Evolutionary conservation across 177 flowering plant species (phyloP).

Genomic region (Vitis hybrid): DNA sequence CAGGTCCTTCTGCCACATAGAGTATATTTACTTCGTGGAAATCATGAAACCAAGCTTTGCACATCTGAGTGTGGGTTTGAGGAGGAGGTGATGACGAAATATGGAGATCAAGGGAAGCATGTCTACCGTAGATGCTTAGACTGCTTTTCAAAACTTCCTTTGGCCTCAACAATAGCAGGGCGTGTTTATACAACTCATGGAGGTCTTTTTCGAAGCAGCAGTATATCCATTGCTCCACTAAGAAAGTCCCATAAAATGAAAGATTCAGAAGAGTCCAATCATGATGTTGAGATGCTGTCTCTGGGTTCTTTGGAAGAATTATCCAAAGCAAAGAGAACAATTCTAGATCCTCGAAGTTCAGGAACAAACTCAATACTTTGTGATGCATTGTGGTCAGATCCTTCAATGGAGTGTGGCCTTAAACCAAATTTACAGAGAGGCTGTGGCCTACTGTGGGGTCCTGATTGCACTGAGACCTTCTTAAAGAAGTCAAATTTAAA

Average conservation of each 20-base stretch:
- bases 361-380: slow-evolving; percentile 14
- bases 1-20: slow-evolving; percentile 28
- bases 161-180: slow-evolving; percentile 24
- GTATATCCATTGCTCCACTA: background rate
- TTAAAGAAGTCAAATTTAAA: slow-evolving; percentile 21
- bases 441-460: slow-evolving; percentile 29
- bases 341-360: slow-evolving; percentile 15
- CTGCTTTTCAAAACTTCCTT: slow-evolving; percentile 23
- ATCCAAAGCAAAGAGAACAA: slow-evolving; percentile 13
- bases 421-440: slow-evolving; percentile 9
- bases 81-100: slow-evolving; percentile 23
- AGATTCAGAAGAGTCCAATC: background rate
- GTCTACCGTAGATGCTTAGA: slow-evolving; percentile 22
- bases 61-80: slow-evolving; percentile 17
- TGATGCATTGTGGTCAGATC: slow-evolving; percentile 31
- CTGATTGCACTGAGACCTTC: slow-evolving; percentile 31
- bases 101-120: slow-evolving; percentile 15
- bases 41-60: slow-evolving; percentile 25
- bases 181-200: slow-evolving; percentile 29
- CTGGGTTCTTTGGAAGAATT: slow-evolving; percentile 29
- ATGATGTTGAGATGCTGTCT: background rate
- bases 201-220: slow-evolving; percentile 25
- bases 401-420: slow-evolving; percentile 20
- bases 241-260: slow-evolving; percentile 6
- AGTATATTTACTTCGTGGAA: slow-evolving; percentile 31